These are phyloP conservation scores for Apophysomyces trapeziformis DNA, from an alignment of 371 early-diverging fungal species.

Conservation along the genomic window DNA sequence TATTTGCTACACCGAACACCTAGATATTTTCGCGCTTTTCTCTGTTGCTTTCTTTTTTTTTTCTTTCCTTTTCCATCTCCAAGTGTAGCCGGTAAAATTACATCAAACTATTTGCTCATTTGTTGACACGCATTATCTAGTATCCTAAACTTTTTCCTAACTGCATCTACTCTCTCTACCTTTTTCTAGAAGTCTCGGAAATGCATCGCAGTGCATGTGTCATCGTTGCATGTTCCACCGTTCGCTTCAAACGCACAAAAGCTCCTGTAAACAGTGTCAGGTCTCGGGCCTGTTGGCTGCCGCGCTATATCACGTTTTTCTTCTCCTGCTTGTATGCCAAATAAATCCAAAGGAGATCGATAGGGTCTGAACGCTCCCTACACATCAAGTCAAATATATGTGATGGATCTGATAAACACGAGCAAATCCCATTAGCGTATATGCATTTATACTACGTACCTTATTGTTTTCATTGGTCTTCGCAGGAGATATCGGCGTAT, in stretches of 20 bases:
- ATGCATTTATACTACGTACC: constrained; percentile 4
- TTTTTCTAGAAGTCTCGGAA: constrained; percentile 28
- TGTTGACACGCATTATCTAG: not conserved
- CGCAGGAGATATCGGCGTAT: not conserved
- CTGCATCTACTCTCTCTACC: not conserved
- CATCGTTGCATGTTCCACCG: constrained; percentile 36
- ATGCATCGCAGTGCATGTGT: constrained; percentile 28
- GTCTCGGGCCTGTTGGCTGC: not conserved
- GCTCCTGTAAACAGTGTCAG: constrained; percentile 9
- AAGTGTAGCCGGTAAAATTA: too few species aligned
- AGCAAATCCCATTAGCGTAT: constrained; percentile 1
- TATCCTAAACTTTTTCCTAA: not conserved
- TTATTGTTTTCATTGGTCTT: not conserved
- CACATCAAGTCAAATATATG: constrained; percentile 8
- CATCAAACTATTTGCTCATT: too few species aligned
- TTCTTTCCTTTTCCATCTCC: too few species aligned
- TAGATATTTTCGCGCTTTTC: too few species aligned
- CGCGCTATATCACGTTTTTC: not conserved
- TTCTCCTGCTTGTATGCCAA: constrained; percentile 7
- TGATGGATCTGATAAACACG: constrained; percentile 7
- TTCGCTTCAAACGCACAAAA: constrained; percentile 25
- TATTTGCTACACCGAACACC: too few species aligned
- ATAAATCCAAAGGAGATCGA: constrained; percentile 19
- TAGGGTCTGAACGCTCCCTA: constrained; percentile 27
- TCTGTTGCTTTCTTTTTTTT: too few species aligned